Percentiles rank a stretch among this genome's conserved stretches.
Evolutionary conservation across 345 rosid genomes (phyloP).

Genomic region (Passiflora organensis): DNA sequence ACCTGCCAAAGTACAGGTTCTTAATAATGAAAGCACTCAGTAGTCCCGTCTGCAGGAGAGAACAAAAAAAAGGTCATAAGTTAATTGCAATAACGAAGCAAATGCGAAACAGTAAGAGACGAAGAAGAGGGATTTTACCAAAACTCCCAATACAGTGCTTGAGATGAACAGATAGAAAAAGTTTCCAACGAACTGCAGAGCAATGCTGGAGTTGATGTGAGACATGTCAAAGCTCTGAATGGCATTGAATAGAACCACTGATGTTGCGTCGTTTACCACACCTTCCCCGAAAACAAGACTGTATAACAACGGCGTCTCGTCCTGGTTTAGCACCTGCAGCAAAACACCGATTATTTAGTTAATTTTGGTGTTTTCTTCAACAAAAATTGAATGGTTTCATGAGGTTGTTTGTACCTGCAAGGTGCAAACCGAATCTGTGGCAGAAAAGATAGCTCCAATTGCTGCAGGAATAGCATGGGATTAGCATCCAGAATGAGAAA

Average conservation of each 20-base stretch:
- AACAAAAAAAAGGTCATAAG: background rate
- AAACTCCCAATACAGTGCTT: conserved; percentile 76
- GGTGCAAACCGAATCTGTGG: conserved; percentile 98
- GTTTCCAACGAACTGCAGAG: conserved; percentile 58
- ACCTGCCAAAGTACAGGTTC: conserved; percentile 91
- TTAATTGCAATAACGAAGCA: background rate
- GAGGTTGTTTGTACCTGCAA: conserved; percentile 54
- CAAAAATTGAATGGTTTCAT: background rate
- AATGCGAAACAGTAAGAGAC: background rate
- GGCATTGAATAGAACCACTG: conserved; percentile 93
- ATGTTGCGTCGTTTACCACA: conserved; percentile 94
- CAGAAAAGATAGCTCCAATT: conserved; percentile 95
- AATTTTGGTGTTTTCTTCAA: background rate
- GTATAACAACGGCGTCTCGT: conserved; percentile 80
- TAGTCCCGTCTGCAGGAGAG: conserved; percentile 68
- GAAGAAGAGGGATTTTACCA: conserved; percentile 38
- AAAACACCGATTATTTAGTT: conserved; percentile 3
- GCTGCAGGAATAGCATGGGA: conserved; percentile 41
- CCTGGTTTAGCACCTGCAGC: conserved; percentile 81
- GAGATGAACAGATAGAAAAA: conserved; percentile 67
- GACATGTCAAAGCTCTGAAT: conserved; percentile 81
- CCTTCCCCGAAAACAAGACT: conserved; percentile 97
- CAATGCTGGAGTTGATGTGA: conserved; percentile 47
- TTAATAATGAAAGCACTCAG: conserved; percentile 81
- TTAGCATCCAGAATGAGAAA: background rate